Base-by-base conservation (phyloP, 2,329 filamentous ascomycete genomes). In the Colletotrichum sp. region DNA sequence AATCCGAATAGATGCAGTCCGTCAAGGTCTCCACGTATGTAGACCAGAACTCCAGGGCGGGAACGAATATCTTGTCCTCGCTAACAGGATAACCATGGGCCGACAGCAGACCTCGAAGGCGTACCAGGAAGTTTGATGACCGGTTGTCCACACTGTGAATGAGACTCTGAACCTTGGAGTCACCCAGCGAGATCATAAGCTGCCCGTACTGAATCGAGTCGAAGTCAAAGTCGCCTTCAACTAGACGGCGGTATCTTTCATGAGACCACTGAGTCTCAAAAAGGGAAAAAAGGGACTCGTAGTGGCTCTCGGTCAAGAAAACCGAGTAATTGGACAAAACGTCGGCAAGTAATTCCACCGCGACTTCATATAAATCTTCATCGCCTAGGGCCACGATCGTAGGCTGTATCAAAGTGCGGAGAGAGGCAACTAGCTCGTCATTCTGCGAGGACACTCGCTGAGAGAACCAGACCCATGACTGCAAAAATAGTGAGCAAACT, bases 41-140 rank as follows among this genome's bases (percentile, higher is more conserved):
- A 21, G 91, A 93, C 95, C 95, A 97, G 82, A 97, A 96, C 80
- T 97, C 95, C 16, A 96, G 88, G 1, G 93, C 91, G 2, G 92
- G 91, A 1, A 94, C 90, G 71, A 95, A 96, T 13, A 96, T 91
- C 78, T 92, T 92, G 80, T 97, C 94, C 71, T 96, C 94, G 6
- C 90, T 90, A 2, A 93, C 92, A 2, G 94, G 91, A 79, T 92
- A 90, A 3, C 95, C 94, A 15, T 92, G 87, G 15, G 92, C 90
- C 24, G 89, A 89, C 28, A 96, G 87, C 7, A 97, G 88, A 6
- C 92, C 91, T 76, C 90, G 91, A n/a, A 95, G 86, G 39, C 88
- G 90, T 4, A 86, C 85, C 16, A 95, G 84, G 66, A 94, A 87
- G 34, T 86, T 86, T 71, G 89, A 87, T 13, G 87, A 89, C 60